phyloP scores from a whole-genome alignment of 306 rosid species.

The Fragaria iinumae region DNA sequence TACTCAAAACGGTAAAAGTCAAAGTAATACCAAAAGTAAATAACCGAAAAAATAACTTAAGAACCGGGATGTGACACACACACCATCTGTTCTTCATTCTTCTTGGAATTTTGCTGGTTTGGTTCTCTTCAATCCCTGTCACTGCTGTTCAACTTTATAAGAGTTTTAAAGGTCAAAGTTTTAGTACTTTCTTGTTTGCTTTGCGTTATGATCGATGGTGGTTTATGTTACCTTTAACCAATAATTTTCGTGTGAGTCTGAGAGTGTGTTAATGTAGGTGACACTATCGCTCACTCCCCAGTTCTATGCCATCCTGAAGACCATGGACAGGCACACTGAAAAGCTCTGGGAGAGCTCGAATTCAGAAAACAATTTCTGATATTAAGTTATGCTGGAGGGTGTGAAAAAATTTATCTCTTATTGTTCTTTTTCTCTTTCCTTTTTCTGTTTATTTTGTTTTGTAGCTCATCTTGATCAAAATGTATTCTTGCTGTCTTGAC shows the following conservation, averaged over 20 bases:
- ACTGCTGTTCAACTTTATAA: neutral
- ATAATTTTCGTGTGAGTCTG: neutral
- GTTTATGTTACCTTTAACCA: neutral
- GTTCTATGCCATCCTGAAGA: slow-evolving; percentile 9
- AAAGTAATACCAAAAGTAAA: too few species aligned
- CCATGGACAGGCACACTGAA: slow-evolving; percentile 15
- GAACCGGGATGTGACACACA: too few species aligned
- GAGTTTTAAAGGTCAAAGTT: neutral
- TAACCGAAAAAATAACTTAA: too few species aligned
- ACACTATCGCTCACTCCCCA: slow-evolving; percentile 1
- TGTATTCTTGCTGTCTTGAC: too few species aligned
- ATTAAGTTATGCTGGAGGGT: slow-evolving; percentile 61
- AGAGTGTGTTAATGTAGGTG: neutral
- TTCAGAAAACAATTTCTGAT: slow-evolving; percentile 66
- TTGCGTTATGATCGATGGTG: neutral
- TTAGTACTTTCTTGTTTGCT: neutral
- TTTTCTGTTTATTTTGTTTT: neutral
- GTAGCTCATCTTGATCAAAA: neutral
- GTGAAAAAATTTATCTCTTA: neutral
- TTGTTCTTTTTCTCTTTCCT: neutral
- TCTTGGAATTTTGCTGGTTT: too few species aligned
- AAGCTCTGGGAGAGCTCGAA: slow-evolving; percentile 71
- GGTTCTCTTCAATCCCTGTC: too few species aligned
- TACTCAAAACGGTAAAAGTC: too few species aligned
- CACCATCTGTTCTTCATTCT: too few species aligned